Percentiles rank a stretch among this genome's conserved stretches.
These are phyloP conservation scores for Gilbertella persicaria DNA, from an alignment of 371 early-diverging fungal genomes.

Conservation along the genomic window DNA sequence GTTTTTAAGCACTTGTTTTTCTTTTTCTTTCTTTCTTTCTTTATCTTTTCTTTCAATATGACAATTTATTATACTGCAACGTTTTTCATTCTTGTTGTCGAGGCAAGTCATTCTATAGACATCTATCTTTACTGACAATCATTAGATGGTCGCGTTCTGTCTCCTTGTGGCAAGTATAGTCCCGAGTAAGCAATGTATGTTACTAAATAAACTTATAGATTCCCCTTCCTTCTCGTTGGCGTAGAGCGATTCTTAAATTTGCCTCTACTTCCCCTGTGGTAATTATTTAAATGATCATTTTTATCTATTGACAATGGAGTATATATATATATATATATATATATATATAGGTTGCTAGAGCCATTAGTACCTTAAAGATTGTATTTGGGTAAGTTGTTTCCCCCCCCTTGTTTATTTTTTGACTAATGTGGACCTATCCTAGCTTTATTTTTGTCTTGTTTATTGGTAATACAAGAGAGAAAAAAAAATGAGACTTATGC, in stretches of 20 bases:
- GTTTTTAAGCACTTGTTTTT: background rate
- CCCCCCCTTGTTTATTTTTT: background rate
- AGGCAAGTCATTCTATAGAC: conserved; percentile 31
- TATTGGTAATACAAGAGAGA: conserved; percentile 39
- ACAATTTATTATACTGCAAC: conserved; percentile 51
- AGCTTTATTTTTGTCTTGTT: conserved; percentile 62
- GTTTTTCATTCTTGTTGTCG: conserved; percentile 42
- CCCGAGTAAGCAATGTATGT: background rate
- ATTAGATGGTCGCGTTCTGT: conserved; percentile 56
- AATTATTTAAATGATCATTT: background rate
- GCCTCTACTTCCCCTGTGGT: conserved; percentile 41
- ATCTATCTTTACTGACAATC: background rate
- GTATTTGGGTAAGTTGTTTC: conserved; percentile 55
- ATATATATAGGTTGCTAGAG: conserved; percentile 35
- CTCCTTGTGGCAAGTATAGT: conserved; percentile 40
- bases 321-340: background rate
- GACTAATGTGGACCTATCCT: background rate
- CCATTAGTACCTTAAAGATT: conserved; percentile 51
- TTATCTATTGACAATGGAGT: background rate
- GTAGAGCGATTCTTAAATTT: conserved; percentile 52
- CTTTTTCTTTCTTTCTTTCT: conserved; percentile 3
- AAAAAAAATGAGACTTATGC: background rate
- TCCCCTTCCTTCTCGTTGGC: conserved; percentile 57
- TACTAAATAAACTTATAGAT: conserved; percentile 27
- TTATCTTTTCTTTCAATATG: conserved; percentile 27